Conservation (phyloP, 192 early-diverging fungal species). For the Allomyces arbusculus region DNA sequence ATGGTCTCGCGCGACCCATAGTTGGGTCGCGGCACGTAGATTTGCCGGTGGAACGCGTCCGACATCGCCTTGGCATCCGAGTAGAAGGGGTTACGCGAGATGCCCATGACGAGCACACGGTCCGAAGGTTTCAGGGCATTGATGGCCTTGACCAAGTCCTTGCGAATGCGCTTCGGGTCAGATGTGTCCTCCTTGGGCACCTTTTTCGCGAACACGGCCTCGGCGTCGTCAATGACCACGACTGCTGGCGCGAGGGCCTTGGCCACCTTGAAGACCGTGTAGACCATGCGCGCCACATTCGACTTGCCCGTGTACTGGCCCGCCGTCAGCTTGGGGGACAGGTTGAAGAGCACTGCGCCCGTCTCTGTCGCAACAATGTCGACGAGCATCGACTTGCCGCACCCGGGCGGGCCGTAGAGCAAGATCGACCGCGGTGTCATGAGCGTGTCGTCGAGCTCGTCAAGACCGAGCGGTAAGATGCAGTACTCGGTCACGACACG, state of each 20-base stretch:
- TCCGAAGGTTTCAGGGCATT: conserved; percentile 25
- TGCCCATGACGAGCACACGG: conserved; percentile 27
- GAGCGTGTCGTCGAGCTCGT: conserved; percentile 7
- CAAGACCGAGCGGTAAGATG: conserved; percentile 22
- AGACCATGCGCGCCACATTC: conserved; percentile 27
- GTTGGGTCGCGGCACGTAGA: conserved; percentile 22
- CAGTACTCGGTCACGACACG: conserved; percentile 30
- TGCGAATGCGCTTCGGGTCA: conserved; percentile 41
- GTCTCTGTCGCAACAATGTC: conserved; percentile 30
- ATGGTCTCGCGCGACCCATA: conserved; percentile 18
- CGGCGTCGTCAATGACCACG: conserved; percentile 32
- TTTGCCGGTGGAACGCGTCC: conserved; percentile 17
- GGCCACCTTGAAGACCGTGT: conserved; percentile 48
- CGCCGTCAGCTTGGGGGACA: conserved; percentile 30
- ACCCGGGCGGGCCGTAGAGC: conserved; percentile 1
- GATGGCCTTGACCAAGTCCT: conserved; percentile 30
- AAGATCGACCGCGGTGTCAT: neutral
- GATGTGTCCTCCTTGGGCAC: conserved; percentile 40
- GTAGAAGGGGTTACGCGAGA: conserved; percentile 34
- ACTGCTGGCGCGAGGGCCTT: conserved; percentile 31
- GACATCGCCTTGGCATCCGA: conserved; percentile 26
- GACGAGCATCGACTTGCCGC: conserved; percentile 33
- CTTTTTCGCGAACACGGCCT: conserved; percentile 43
- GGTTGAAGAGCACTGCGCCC: conserved; percentile 30
- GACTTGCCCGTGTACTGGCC: conserved; percentile 36